Percentiles rank a stretch among this genome's conserved stretches.
Conservation (phyloP, 169 alveolate species). For the Plasmodium inui region DNA sequence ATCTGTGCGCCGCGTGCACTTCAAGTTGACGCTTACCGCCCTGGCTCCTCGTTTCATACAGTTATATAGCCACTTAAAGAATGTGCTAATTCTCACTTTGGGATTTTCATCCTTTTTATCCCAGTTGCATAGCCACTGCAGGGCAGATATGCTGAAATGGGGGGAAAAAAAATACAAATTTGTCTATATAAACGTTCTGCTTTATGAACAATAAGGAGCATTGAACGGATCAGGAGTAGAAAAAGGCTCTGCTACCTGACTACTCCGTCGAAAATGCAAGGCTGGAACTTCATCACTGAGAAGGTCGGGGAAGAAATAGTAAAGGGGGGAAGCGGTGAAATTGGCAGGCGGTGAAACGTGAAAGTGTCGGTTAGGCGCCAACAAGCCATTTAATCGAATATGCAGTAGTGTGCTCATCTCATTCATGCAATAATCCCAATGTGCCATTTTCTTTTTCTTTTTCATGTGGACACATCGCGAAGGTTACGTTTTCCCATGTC, state of each 20-base stretch:
- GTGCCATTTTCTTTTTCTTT: not conserved
- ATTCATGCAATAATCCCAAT: not conserved
- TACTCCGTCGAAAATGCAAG: constrained; percentile 92
- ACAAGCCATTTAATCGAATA: not conserved
- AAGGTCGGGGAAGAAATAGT: not conserved
- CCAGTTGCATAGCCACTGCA: constrained; percentile 97
- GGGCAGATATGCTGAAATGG: constrained; percentile 91
- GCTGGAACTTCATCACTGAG: constrained; percentile 88
- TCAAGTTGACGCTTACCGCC: constrained; percentile 80
- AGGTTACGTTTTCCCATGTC: constrained; percentile 93
- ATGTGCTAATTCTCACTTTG: constrained; percentile 89
- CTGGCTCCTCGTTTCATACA: constrained; percentile 91
- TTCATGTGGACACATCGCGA: not conserved
- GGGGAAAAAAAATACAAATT: not conserved
- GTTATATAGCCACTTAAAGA: constrained; percentile 92
- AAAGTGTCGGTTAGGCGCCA: not conserved
- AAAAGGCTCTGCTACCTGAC: constrained; percentile 40
- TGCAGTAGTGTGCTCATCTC: not conserved
- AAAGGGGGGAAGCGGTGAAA: not conserved
- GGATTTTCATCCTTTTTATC: constrained; percentile 93
- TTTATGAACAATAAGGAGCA: not conserved
- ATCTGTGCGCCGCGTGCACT: not conserved
- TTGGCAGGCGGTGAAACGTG: not conserved
- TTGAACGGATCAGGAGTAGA: not conserved
- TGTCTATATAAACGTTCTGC: not conserved